Evolutionary conservation across 179 eudicot species (phyloP), one percentile per base, ranked within the genome.

Genomic region (Patellifolia procumbens): DNA sequence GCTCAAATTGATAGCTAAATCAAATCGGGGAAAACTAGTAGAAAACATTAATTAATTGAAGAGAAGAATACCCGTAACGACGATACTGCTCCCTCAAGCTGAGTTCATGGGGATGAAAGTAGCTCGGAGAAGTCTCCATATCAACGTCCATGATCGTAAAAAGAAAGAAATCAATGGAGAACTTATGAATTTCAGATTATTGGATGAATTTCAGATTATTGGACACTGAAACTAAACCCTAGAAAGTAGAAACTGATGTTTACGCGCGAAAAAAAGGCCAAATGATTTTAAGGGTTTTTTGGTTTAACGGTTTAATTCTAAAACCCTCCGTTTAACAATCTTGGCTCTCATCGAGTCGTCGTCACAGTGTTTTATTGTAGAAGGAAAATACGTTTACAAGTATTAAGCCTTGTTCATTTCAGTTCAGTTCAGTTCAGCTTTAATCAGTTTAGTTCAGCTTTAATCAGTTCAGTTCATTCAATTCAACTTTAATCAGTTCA

Each of bases 41-140:
- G 32, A 17, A n/a, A 59, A 19, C 45, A 1, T 29, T 51, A 68
- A 5, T 16, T 11, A 37, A 35, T 1, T 34, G 19, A 13, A 12
- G n/a, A 2, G 19, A 67, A 64, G 17, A 28, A 31, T 87, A 90
- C 94, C 94, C 92, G 78, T 90, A 92, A 28, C 97, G 91, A 39
- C 94, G 97, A 80, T 65, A 92, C 24, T 83, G 92, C 79, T 90
- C 97, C 66, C 97, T 75, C 37, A 72, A 76, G 62, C 83, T 85
- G 79, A 87, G 79, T 79, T 92, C 87, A 64, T 86, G 80, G 26
- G 97, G 91, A 72, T 92, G 91, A 53, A 83, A 87, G 46, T 87
- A 85, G 82, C 85, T 87, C 3, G 97, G 97, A 80, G 97, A 90
- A 78, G 91, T 78, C 10, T 88, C 91, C 90, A 84, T 88, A 37